phyloP scores from a whole-genome alignment of 805 yeast genomes.

The Geotrichum ghanense region DNA sequence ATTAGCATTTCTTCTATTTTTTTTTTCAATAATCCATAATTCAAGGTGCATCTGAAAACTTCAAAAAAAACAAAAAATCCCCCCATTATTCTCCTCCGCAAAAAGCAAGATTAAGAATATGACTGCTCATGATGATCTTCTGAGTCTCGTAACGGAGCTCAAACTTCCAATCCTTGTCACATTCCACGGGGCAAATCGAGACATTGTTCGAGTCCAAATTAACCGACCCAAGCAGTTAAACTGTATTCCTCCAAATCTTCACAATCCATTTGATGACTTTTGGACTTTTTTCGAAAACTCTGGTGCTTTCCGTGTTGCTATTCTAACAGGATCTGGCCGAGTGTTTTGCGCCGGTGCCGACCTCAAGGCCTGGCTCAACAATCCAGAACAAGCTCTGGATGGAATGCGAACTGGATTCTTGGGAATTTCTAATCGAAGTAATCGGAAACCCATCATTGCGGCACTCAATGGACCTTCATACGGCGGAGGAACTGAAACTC shows the following conservation, averaged over 20 bases:
- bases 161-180: not conserved
- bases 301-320: conserved; percentile 13
- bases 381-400: conserved; percentile 2
- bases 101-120: conserved; percentile 4
- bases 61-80: too few species aligned
- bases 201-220: conserved; percentile 13
- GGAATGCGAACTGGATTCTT: conserved; percentile 14
- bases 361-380: conserved; percentile 14
- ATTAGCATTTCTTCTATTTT: too few species aligned
- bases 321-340: conserved; percentile 18
- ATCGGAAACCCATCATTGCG: conserved; percentile 19
- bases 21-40: too few species aligned
- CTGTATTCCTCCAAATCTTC: conserved; percentile 12
- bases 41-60: too few species aligned
- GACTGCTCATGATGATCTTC: conserved; percentile 4
- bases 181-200: conserved; percentile 9
- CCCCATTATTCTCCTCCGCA: too few species aligned
- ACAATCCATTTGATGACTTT: conserved; percentile 9
- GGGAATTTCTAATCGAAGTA: conserved; percentile 18
- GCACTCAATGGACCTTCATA: conserved; percentile 19
- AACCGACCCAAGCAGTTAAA: conserved; percentile 12
- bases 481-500: conserved; percentile 21
- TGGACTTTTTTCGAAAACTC: conserved; percentile 16
- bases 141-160: not conserved
- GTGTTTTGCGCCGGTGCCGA: conserved; percentile 24